Evolutionary conservation across 2,329 filamentous ascomycete genomes (phyloP), one percentile per base, ranked within the genome.

Genomic region (Phyllosticta citrichinensis): DNA sequence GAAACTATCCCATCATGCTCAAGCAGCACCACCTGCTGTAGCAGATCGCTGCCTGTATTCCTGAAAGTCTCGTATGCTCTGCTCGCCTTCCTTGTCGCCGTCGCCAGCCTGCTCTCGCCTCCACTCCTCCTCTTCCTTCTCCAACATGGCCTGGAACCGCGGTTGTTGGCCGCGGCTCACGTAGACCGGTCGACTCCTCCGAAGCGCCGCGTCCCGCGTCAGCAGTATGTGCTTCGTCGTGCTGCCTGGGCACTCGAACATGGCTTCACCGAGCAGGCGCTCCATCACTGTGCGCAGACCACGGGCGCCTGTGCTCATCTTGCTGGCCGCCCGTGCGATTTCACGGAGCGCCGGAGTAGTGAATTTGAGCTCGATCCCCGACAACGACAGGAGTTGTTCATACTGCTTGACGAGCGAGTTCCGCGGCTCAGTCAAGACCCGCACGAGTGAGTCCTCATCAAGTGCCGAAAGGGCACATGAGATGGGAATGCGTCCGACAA

Each of bases 401-500:
- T 97, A 97, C 74, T 99, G 94, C 55, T 87, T 85, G 2, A 96
- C 81, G 0, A 99, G 81, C 58, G 87, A 90, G 75, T 97, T 96
- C 62, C 89, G 86, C 0, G 94, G 94, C 71, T 97, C 93, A 0
- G 91, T 97, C 50, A 99, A 81, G 64, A 99, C 94, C 58, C 92
- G 86, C 58, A 93, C 85, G 12, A 99, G 84, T 62, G 85, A 77
- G 19, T 81, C 76, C 64, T 84, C 79, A 59, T 83, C 81, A 0
- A 99, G 80, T 0, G 91, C 86, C 14, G 89, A 87, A 0, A 99
- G 82, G 0, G 94, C 89, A 63, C 91, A 91, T 56, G 91, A 88
- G 62, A 96, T 90, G 58, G 96, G 93, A 55, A 99, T 85, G 19
- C 94, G 88, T n/a, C 94, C 94, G 58, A 97, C 88, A n/a, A 97